Evolutionary conservation across 306 rosid genomes (phyloP), one percentile per base, ranked within the genome.

Genomic region (Mucuna pruriens): DNA sequence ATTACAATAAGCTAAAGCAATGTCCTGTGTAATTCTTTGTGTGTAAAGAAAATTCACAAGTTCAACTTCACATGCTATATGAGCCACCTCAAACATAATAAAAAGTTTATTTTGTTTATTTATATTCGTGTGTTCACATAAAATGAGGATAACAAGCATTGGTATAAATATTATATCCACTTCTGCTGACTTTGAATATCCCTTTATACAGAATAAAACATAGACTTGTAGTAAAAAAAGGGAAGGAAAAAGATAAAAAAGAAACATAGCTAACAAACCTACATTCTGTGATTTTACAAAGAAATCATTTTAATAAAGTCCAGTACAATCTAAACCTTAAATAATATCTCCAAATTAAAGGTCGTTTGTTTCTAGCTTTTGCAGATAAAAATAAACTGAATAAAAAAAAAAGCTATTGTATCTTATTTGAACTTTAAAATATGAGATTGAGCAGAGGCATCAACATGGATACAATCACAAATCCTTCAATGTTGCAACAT

Each of bases 1-100:
- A 83, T 71, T 45, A 60, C 52, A 55, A 46, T 23, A 36, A 54
- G 80, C 77, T 42, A 46, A 58, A 42, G 79, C 51, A 62, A 42
- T 19, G 69, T 33, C 17, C 11, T 11, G 29, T 26, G 16, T 11
- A 29, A 71, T 20, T 61, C 31, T n/a, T 26, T 51, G 57, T 48
- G 8, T 33, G 46, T 13, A 20, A 45, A 80, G 2, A 29, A 38
- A 42, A 1, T 26, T 40, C 62, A 22, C 20, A 3, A 42, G 77
- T 61, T 60, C 42, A 44, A 51, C 71, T 23, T 49, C 17, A 75
- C 72, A 67, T 73, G 42, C 45, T 78, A 58, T 33, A 57, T 15
- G 48, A 33, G 57, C 29, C 45, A 54, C 10, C 68, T 7, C 58
- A 34, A 22, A 51, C 63, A 51, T 11, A 60, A 61, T 22, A 52